Base-by-base conservation (phyloP, 352 stramenopile genomes). In the Globisporangium irregulare region DNA sequence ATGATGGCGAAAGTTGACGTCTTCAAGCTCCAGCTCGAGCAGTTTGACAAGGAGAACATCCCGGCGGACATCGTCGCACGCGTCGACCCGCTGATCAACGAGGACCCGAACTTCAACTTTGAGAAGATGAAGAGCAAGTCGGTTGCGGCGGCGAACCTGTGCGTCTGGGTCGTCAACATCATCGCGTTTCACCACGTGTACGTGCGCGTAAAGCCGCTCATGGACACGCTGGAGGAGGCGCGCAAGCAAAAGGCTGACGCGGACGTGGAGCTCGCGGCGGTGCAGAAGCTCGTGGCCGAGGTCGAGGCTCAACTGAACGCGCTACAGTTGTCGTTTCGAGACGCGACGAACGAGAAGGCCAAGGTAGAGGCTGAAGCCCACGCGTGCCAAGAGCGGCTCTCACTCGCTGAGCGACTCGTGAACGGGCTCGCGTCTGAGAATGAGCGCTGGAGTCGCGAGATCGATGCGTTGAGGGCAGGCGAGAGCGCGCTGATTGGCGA, bases 51-150 rank as follows among this genome's bases (percentile, higher is more conserved):
- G 60, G 90, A 98, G 43, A 86, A 97, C 63, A 97, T 98, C n/a
- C 89, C 91, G 0, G 64, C 74, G 0, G 93, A 98, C 14, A 79
- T 98, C 4, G 86, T 98, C 1, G 78, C 81, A 7, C 79, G 90
- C 18, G 87, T 98, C 3, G 82, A 97, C 54, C 90, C 89, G 7
- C 62, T 87, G 3, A 93, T 97, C 36, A 72, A 94, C 1, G 84
- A 95, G 53, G 92, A 98, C 57, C 89, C 90, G 1, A 94, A 97
- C 62, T 98, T 98, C 66, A 98, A 88, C 53, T 97, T 91, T 64
- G 92, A 97, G 14, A 97, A 97, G 71, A 98, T 98, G 92, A 97
- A 97, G 69, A 90, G 80, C 62, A 98, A 98, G 71, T 97, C 89
- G 0, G 70, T 94, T 2, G 93, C 93, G 15, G 93, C 93, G 0